Conservation (phyloP, 2,329 filamentous ascomycete genomes). For the Calonectria crousiana region DNA sequence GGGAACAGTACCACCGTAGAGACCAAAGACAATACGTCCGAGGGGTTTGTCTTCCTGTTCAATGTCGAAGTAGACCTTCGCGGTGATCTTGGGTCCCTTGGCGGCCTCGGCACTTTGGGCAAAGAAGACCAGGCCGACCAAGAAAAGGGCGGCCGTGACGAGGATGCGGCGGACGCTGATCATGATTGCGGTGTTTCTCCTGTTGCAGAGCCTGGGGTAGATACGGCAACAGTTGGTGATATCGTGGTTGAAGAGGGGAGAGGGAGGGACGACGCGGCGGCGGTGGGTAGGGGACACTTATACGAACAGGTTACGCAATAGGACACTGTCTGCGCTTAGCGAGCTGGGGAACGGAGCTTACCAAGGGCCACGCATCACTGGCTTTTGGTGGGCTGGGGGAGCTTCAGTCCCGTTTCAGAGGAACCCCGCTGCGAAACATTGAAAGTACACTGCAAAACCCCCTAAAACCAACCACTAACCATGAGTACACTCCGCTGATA, state of each 20-base stretch:
- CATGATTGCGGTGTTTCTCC: slow-evolving; percentile 66
- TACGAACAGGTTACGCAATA: slow-evolving; percentile 41
- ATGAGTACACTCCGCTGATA: neutral
- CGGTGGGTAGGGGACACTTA: slow-evolving; percentile 42
- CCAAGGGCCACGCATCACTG: neutral
- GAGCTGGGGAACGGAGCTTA: slow-evolving; percentile 26
- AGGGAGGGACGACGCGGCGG: slow-evolving; percentile 29
- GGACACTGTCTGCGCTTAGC: slow-evolving; percentile 28
- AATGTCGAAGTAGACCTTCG: slow-evolving; percentile 94
- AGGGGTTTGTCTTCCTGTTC: slow-evolving; percentile 79
- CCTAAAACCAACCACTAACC: slow-evolving; percentile 13
- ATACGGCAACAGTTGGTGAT: slow-evolving; percentile 30
- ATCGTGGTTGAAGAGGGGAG: slow-evolving; percentile 22
- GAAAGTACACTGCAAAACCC: slow-evolving; percentile 2
- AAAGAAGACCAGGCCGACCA: slow-evolving; percentile 80
- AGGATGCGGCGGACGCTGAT: slow-evolving; percentile 78
- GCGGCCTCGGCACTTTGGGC: slow-evolving; percentile 78
- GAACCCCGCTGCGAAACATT: slow-evolving; percentile 21
- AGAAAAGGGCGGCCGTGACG: slow-evolving; percentile 80
- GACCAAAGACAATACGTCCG: slow-evolving; percentile 82
- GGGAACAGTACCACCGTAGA: slow-evolving; percentile 89
- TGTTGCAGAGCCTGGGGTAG: slow-evolving; percentile 24
- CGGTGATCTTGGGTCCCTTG: slow-evolving; percentile 94
- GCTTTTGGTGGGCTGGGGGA: slow-evolving; percentile 16
- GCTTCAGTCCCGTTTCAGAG: slow-evolving; percentile 43